These are phyloP conservation scores for Collybiopsis luxurians DNA, from an alignment of 768 basidiomycete genomes.

Conservation along the genomic window DNA sequence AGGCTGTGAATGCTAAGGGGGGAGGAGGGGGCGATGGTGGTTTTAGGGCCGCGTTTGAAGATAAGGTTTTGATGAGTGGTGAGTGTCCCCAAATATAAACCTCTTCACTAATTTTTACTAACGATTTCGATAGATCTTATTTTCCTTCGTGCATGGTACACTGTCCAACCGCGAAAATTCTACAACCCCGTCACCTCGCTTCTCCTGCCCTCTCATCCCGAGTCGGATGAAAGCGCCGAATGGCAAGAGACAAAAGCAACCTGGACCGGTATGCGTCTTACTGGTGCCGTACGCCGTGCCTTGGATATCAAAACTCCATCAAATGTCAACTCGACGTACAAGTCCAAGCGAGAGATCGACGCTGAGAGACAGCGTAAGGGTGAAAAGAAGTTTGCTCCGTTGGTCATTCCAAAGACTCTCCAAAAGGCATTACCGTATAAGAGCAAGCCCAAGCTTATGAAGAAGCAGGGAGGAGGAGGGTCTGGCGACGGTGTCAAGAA, in stretches of 20 bases:
- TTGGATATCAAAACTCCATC: slow-evolving; percentile 80
- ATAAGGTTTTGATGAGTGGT: slow-evolving; percentile 96
- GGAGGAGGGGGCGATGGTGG: slow-evolving; percentile 93
- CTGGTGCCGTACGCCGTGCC: slow-evolving; percentile 88
- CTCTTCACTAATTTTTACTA: neutral
- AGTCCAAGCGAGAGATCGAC: slow-evolving; percentile 51
- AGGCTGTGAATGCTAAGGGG: slow-evolving; percentile 82
- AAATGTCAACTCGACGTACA: slow-evolving; percentile 85
- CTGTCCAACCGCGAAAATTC: slow-evolving; percentile 90
- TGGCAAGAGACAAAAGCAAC: slow-evolving; percentile 41
- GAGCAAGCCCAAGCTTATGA: slow-evolving; percentile 85
- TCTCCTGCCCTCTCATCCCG: slow-evolving; percentile 56
- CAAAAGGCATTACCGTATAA: slow-evolving; percentile 90
- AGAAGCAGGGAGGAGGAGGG: slow-evolving; percentile 50
- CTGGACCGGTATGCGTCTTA: slow-evolving; percentile 96
- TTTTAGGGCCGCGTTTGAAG: slow-evolving; percentile 96
- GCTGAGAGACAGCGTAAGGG: slow-evolving; percentile 61
- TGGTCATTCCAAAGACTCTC: slow-evolving; percentile 86
- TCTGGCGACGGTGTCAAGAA: slow-evolving; percentile 22
- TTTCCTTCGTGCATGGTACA: slow-evolving; percentile 96
- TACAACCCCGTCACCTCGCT: slow-evolving; percentile 97
- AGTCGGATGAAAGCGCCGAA: neutral
- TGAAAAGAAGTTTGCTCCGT: slow-evolving; percentile 67
- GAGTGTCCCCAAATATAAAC: slow-evolving; percentile 26
- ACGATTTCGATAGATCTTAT: slow-evolving; percentile 67